Conservation (phyloP, 2,329 filamentous ascomycete species). For the Epichloe scottii region DNA sequence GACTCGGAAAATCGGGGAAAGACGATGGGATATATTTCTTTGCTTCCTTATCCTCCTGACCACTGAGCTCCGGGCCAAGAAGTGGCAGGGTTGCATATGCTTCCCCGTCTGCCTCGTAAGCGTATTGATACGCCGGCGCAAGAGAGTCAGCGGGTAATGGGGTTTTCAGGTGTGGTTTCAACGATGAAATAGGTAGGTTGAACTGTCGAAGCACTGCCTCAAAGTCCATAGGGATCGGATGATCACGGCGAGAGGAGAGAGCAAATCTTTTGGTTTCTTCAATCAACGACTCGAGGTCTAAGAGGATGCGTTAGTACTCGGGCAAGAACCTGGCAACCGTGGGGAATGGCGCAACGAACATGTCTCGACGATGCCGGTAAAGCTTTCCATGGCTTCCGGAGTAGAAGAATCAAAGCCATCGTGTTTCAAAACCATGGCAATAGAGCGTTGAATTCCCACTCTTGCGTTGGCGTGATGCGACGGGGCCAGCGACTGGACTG, state of each 20-base stretch:
- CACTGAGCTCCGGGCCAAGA: conserved; percentile 44
- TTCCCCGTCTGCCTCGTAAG: conserved; percentile 24
- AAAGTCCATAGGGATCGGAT: conserved; percentile 45
- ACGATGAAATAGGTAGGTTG: conserved; percentile 36
- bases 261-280: conserved; percentile 34
- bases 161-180: conserved; percentile 44
- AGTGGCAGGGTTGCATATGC: conserved; percentile 31
- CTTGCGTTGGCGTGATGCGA: conserved; percentile 22
- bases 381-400: conserved; percentile 45
- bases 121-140: conserved; percentile 25
- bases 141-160: conserved; percentile 32
- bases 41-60: conserved; percentile 41
- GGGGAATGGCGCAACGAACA: conserved; percentile 31
- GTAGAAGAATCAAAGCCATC: conserved; percentile 45
- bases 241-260: conserved; percentile 35
- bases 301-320: conserved; percentile 9
- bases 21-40: conserved; percentile 44
- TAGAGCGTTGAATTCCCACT: conserved; percentile 37
- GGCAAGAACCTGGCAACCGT: not conserved
- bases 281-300: conserved; percentile 39
- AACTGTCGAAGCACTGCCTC: conserved; percentile 38
- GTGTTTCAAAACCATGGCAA: conserved; percentile 41
- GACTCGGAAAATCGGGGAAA: conserved; percentile 51
- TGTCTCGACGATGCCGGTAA: conserved; percentile 41
- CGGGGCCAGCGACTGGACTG: conserved; percentile 12